Conservation (phyloP, 2,329 filamentous ascomycete genomes). For the Nectriaceae sp. region DNA sequence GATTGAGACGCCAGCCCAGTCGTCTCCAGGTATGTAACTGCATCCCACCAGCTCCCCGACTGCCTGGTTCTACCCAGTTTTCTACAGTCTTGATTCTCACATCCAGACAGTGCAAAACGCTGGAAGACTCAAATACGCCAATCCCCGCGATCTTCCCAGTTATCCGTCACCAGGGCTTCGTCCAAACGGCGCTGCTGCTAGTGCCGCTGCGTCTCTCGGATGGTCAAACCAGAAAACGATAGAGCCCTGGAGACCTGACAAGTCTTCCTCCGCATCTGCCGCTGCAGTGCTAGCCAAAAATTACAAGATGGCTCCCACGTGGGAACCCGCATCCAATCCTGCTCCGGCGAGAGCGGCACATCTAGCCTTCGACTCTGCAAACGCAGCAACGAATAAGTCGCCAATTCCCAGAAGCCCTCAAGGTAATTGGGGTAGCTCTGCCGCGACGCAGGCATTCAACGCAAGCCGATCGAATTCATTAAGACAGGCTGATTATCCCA, state of each 20-base stretch:
- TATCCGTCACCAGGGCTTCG: slow-evolving; percentile 68
- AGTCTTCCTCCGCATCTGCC: slow-evolving; percentile 51
- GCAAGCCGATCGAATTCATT: slow-evolving; percentile 35
- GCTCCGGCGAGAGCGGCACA: slow-evolving; percentile 76
- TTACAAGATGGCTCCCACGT: slow-evolving; percentile 49
- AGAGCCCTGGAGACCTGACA: slow-evolving; percentile 65
- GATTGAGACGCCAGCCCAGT: slow-evolving; percentile 23
- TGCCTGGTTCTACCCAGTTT: background rate
- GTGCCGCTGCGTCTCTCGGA: slow-evolving; percentile 73
- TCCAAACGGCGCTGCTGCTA: slow-evolving; percentile 62
- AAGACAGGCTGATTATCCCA: slow-evolving; percentile 14
- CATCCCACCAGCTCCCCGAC: slow-evolving; percentile 3
- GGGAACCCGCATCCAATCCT: slow-evolving; percentile 64
- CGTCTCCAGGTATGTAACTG: slow-evolving; percentile 23
- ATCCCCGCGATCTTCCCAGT: slow-evolving; percentile 71
- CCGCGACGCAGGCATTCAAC: slow-evolving; percentile 66
- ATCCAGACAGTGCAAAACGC: slow-evolving; percentile 30
- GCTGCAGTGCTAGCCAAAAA: slow-evolving; percentile 46
- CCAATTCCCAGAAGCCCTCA: slow-evolving; percentile 24
- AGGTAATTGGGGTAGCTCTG: slow-evolving; percentile 62
- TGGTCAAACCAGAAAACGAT: slow-evolving; percentile 68
- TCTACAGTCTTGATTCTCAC: slow-evolving; percentile 11
- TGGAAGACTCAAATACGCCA: slow-evolving; percentile 67
- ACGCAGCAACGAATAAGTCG: slow-evolving; percentile 29
- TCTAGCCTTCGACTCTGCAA: slow-evolving; percentile 53